Conservation (phyloP, 345 rosid genomes). For the Leavenworthia alabamica region DNA sequence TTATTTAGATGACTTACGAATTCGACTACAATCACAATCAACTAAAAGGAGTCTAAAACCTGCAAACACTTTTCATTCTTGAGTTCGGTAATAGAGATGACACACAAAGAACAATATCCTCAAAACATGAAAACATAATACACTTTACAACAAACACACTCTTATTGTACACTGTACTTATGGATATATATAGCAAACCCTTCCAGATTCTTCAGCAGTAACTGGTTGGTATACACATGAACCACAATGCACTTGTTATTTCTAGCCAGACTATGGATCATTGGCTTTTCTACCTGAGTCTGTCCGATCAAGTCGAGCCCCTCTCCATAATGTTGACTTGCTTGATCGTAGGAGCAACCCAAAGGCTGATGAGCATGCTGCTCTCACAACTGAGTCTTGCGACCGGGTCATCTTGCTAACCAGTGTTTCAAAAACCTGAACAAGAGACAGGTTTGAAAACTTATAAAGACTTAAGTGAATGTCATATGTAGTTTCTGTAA, state of each 20-base stretch:
- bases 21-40: conserved; percentile 27
- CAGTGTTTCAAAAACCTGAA: conserved; percentile 69
- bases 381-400: conserved; percentile 71
- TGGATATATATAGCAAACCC: background rate
- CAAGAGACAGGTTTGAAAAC: conserved; percentile 5
- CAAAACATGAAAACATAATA: conserved; percentile 7
- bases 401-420: conserved; percentile 78
- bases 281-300: conserved; percentile 38
- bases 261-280: conserved; percentile 35
- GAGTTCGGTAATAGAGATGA: conserved; percentile 12
- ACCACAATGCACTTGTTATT: background rate
- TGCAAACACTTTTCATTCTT: conserved; percentile 14
- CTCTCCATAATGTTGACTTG: conserved; percentile 52
- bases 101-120: background rate
- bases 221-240: conserved; percentile 12
- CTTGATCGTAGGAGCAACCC: conserved; percentile 67
- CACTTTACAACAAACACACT: conserved; percentile 27
- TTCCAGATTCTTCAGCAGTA: background rate
- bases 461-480: background rate
- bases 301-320: conserved; percentile 48
- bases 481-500: conserved; percentile 7
- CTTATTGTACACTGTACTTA: conserved; percentile 16
- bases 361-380: conserved; percentile 65
- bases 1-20: conserved; percentile 34
- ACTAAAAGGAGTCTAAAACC: conserved; percentile 5